Conservation (phyloP, 2,329 filamentous ascomycete genomes). For the Beauveria brongniartii region DNA sequence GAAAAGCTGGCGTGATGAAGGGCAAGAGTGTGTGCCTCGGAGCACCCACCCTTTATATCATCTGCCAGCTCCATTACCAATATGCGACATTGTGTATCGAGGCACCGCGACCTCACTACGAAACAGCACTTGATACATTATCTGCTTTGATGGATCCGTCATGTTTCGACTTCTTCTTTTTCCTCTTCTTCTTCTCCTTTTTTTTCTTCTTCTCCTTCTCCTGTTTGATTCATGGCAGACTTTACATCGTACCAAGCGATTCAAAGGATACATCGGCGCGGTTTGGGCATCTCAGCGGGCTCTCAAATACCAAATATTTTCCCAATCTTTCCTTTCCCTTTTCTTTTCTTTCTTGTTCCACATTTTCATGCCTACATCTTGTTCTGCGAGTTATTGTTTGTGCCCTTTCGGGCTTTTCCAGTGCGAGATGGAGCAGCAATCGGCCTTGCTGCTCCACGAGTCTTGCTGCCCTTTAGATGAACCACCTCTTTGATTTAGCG, state of each 20-base stretch:
- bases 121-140: background rate
- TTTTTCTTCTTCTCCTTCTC: background rate
- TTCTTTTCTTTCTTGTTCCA: no score
- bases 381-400: no score
- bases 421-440: no score
- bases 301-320: no score
- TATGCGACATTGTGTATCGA: background rate
- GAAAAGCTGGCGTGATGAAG: conserved; percentile 8
- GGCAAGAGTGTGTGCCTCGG: no score
- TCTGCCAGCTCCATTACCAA: no score
- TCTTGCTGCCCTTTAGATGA: no score
- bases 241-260: background rate
- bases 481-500: no score
- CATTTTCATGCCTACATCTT: no score
- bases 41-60: no score
- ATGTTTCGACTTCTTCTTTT: background rate
- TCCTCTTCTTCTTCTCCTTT: background rate
- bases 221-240: background rate
- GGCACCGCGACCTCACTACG: background rate
- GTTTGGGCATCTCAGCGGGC: background rate
- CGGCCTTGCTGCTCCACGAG: no score
- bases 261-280: background rate
- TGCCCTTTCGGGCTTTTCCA: no score
- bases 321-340: background rate
- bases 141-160: background rate